Percentiles rank a stretch among this genome's conserved stretches.
phyloP scores from a whole-genome alignment of 805 yeast genomes.

The Ogataea nonfermentans region DNA sequence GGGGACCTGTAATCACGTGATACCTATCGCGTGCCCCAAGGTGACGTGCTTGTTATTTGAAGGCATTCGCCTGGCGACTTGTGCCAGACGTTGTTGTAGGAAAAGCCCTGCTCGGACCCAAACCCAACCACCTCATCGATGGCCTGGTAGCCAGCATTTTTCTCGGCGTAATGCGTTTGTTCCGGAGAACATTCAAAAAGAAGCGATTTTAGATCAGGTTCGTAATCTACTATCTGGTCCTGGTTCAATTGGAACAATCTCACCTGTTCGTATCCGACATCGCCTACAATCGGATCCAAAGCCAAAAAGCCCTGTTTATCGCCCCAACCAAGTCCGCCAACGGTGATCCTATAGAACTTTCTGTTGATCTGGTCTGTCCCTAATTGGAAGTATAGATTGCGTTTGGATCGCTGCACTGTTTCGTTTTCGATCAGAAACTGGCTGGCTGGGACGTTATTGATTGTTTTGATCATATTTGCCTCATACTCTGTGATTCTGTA shows the following conservation, averaged over 20 bases:
- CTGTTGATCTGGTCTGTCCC: constrained; percentile 11
- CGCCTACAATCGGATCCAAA: constrained; percentile 54
- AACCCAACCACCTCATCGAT: constrained; percentile 29
- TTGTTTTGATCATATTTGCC: constrained; percentile 58
- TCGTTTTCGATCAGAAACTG: constrained; percentile 48
- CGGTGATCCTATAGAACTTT: constrained; percentile 51
- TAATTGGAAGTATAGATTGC: constrained; percentile 25
- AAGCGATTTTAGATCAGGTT: constrained; percentile 4
- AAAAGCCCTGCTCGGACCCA: constrained; percentile 37
- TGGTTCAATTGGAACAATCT: constrained; percentile 22
- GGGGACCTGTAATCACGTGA: constrained; percentile 6
- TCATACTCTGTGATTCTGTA: constrained; percentile 47
- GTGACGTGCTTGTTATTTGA: constrained; percentile 7
- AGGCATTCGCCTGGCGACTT: constrained; percentile 32
- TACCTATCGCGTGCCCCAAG: neutral
- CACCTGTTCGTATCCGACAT: constrained; percentile 21
- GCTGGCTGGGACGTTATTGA: constrained; percentile 58
- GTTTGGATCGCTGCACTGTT: constrained; percentile 30
- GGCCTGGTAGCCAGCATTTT: neutral
- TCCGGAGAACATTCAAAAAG: constrained; percentile 26
- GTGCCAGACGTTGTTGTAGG: constrained; percentile 31
- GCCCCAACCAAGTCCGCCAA: constrained; percentile 81
- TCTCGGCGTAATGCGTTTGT: neutral
- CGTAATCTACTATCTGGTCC: neutral
- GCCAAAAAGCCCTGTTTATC: constrained; percentile 65